Evolutionary conservation across 306 rosid genomes (phyloP), one percentile per base, ranked within the genome.

Genomic region (Glycyrrhiza uralensis): DNA sequence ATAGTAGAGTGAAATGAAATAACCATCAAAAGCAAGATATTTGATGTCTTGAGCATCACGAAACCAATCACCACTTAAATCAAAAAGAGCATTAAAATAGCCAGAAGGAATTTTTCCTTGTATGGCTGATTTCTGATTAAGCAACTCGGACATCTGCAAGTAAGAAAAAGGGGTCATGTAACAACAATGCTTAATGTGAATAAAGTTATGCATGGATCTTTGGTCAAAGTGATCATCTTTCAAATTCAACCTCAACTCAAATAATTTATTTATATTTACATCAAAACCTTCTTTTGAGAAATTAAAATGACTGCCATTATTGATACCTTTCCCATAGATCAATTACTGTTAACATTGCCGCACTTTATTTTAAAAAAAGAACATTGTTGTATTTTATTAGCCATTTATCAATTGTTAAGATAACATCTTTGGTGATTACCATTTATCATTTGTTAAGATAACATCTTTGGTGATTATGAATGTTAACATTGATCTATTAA

Each of bases 91-190:
- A 66, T 91, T 94, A 20, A 91, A 84, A 82, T 82, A 91, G 39
- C 98, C 98, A 15, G 98, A 94, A 64, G 98, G 98, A 74, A 94
- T 81, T 87, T 94, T 94, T 58, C 97, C 98, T 80, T 86, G 97
- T 26, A 91, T 58, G 2, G 90, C 86, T 49, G 89, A 86, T 84
- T 81, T 91, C 79, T 94, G 98, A 74, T 94, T 94, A 20, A 94
- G 87, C 66, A 85, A 42, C 85, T 91, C 97, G 33, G 98, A 94
- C 98, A 94, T 94, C 98, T 93, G 92, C 83, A 85, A 77, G 14
- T 64, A 79, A 75, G 76, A 23, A 71, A 45, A 77, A 69, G 46
- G 12, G 19, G 47, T 51, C 23, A 64, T 24, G 12, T 44, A 54
- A 61, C 63, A 33, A 56, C 63, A 33, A 56, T 29, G 58, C 76